Evolutionary conservation across 108 stramenopile species (phyloP).

Genomic region (Seminavis robusta): DNA sequence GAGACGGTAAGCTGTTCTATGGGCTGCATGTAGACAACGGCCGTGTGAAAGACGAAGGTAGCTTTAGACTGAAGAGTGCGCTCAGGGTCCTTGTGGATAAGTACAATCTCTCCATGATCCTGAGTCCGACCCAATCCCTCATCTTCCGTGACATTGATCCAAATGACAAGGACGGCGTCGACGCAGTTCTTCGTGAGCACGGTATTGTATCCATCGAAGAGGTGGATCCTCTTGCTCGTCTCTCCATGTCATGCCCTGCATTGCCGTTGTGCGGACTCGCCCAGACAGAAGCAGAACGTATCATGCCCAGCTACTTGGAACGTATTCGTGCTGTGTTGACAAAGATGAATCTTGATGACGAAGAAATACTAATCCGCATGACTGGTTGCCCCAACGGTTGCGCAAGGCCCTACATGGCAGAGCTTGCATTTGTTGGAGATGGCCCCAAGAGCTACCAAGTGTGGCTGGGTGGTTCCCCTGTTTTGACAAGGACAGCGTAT

Average conservation of each 20-base stretch:
- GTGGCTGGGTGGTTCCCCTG: constrained; percentile 95
- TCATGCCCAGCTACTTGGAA: constrained; percentile 88
- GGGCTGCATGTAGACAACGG: constrained; percentile 95
- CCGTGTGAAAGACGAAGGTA: constrained; percentile 91
- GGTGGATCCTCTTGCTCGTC: constrained; percentile 78
- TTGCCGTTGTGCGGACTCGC: constrained; percentile 96
- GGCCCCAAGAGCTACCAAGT: constrained; percentile 93
- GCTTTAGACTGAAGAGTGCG: constrained; percentile 84
- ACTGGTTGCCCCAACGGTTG: constrained; percentile 99
- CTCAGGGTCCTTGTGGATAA: constrained; percentile 88
- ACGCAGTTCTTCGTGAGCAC: constrained; percentile 80
- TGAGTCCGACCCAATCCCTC: constrained; percentile 93
- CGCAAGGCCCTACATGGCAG: constrained; percentile 98
- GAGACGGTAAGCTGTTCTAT: constrained; percentile 94
- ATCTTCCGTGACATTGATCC: constrained; percentile 89
- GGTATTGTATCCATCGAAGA: constrained; percentile 86
- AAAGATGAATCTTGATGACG: constrained; percentile 81
- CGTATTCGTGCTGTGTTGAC: constrained; percentile 81
- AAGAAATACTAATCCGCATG: constrained; percentile 96
- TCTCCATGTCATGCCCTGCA: constrained; percentile 96
- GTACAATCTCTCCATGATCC: constrained; percentile 84
- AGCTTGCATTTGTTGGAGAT: constrained; percentile 97
- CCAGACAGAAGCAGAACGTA: constrained; percentile 95
- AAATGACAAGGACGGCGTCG: constrained; percentile 83
- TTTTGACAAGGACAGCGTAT: constrained; percentile 88